A percentile compares a stretch with the other conserved stretches of the same genome.
These are phyloP conservation scores for Verticillium albo-atrum DNA, from an alignment of 2,329 filamentous ascomycete species.

Conservation along the genomic window DNA sequence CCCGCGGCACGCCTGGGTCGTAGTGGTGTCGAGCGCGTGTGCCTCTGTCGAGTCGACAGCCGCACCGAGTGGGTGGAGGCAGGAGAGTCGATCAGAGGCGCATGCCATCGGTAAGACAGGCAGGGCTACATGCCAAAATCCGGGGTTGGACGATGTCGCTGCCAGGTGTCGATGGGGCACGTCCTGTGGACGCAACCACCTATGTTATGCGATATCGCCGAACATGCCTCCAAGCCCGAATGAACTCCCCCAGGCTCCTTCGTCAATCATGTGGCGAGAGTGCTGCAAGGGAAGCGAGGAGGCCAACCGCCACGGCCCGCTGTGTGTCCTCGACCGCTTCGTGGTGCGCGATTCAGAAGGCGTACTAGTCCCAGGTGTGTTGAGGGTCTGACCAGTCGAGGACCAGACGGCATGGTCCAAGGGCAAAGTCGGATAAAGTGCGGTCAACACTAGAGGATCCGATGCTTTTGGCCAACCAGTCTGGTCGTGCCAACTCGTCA, in stretches of 20 bases:
- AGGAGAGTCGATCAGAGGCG: background rate
- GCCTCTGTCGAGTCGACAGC: background rate
- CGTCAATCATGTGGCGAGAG: no score
- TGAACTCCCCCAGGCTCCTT: no score
- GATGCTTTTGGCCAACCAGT: background rate
- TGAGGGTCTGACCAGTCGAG: background rate
- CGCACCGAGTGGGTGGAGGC: background rate
- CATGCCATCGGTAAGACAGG: background rate
- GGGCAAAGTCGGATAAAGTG: background rate
- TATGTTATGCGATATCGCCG: background rate
- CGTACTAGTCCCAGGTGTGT: background rate
- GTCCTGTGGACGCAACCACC: background rate
- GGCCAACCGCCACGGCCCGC: background rate
- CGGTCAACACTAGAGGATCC: background rate
- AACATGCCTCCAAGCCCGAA: background rate
- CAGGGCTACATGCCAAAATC: constrained; percentile 2
- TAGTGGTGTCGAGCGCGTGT: background rate
- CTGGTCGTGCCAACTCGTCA: background rate
- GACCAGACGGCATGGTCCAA: background rate
- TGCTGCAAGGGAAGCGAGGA: no score
- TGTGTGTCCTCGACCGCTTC: background rate
- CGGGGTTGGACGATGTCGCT: constrained; percentile 4
- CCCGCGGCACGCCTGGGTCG: background rate
- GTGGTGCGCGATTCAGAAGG: background rate
- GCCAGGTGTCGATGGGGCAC: background rate